phyloP scores from a whole-genome alignment of 2,329 filamentous ascomycete species.

The Fonsecaea multimorphosa region DNA sequence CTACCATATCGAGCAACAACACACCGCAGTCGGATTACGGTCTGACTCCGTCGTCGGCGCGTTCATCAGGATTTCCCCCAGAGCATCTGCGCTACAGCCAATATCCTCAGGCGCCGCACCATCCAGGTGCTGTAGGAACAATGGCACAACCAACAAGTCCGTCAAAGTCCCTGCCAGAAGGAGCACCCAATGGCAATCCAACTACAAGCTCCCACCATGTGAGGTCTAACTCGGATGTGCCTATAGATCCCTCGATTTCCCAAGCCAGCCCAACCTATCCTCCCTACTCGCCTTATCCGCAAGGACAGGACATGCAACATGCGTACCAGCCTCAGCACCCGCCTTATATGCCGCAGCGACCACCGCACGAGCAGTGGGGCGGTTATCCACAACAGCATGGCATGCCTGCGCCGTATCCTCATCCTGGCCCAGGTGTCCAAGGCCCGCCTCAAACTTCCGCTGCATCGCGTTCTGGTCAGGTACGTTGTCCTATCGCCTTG shows the following conservation, averaged over 20 bases:
- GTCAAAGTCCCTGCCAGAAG: conserved; percentile 88
- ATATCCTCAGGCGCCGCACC: conserved; percentile 76
- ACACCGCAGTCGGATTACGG: conserved; percentile 91
- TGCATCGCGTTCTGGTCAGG: conserved; percentile 66
- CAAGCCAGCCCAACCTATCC: conserved; percentile 91
- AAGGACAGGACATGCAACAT: conserved; percentile 79
- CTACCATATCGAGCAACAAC: conserved; percentile 75
- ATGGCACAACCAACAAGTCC: conserved; percentile 99
- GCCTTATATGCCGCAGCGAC: conserved; percentile 51
- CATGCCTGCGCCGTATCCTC: conserved; percentile 56
- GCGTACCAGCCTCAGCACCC: conserved; percentile 50
- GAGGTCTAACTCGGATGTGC: conserved; percentile 95
- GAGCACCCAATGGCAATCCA: conserved; percentile 73
- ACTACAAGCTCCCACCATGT: conserved; percentile 62
- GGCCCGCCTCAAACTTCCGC: conserved; percentile 66
- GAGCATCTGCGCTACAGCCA: conserved; percentile 78
- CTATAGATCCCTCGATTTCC: conserved; percentile 99
- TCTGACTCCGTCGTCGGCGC: conserved; percentile 74
- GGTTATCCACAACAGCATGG: conserved; percentile 49
- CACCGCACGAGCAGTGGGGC: conserved; percentile 51
- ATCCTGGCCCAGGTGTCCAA: conserved; percentile 64
- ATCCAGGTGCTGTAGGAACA: conserved; percentile 77
- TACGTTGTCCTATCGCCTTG: conserved; percentile 44
- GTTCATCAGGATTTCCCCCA: conserved; percentile 77
- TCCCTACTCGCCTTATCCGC: conserved; percentile 85